phyloP scores from a whole-genome alignment of 805 yeast species.

The Yamadazyma insecticola region DNA sequence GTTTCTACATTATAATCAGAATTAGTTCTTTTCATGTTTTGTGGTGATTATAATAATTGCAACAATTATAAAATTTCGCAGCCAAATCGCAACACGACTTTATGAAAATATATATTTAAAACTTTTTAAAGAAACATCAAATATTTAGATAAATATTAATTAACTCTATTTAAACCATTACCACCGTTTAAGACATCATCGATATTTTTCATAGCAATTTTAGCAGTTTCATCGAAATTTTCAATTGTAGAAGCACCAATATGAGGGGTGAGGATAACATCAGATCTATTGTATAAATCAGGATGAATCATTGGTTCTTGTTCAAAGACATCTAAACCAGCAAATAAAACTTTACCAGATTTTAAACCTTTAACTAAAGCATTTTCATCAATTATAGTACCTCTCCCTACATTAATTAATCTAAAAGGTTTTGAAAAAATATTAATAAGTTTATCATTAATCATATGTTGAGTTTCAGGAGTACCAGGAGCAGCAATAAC shows the following conservation, averaged over 20 bases:
- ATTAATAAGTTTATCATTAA: constrained; percentile 45
- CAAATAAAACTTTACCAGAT: constrained; percentile 55
- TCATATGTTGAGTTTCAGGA: constrained; percentile 50
- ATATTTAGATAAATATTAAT: constrained; percentile 5
- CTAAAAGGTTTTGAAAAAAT: constrained; percentile 51
- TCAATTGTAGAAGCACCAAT: constrained; percentile 64
- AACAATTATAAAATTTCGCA: too few species aligned
- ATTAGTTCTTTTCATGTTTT: too few species aligned
- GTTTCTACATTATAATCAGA: too few species aligned
- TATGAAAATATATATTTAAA: too few species aligned
- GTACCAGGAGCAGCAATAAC: constrained; percentile 67
- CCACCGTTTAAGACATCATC: constrained; percentile 28
- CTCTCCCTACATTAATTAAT: constrained; percentile 74
- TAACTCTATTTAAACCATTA: constrained; percentile 8
- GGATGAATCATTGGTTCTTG: constrained; percentile 55
- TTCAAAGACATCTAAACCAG: constrained; percentile 70
- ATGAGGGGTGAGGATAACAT: constrained; percentile 68
- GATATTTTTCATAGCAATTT: constrained; percentile 52
- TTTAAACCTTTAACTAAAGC: constrained; percentile 59
- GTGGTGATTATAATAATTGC: too few species aligned
- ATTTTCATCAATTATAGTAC: constrained; percentile 62
- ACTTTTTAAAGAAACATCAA: too few species aligned
- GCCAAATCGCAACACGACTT: too few species aligned
- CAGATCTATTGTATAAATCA: constrained; percentile 50
- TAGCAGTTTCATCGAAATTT: constrained; percentile 48